Evolutionary conservation across 352 stramenopile species (phyloP), one percentile per base, ranked within the genome.

Genomic region (Globisporangium nodosum): DNA sequence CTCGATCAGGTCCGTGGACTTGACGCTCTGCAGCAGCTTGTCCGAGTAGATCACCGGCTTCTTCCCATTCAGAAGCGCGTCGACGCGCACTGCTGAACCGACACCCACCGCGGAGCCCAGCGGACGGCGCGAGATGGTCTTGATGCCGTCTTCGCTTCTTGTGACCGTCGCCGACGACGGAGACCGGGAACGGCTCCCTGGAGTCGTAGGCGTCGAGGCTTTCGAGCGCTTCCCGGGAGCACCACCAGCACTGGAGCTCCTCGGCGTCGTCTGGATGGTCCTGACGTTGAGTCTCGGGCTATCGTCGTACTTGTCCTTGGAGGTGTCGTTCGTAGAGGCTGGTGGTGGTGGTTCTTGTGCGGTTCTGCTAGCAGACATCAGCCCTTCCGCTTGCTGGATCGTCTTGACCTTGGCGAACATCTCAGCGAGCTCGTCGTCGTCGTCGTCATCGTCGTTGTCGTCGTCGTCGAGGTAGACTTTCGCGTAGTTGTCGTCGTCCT

Each of bases 341-440:
- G 47, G 18, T 15, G 53, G 42, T 31, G 50, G 54, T 27, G 40
- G 35, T 18, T 13, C 37, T 43, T 16, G 13, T 60, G n/a, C 21
- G 67, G 27, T 16, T 43, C 24, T 37, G 18, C 35, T 4, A 30
- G 20, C 63, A 5, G 49, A 47, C 24, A 70, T 62, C n/a, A 73
- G 59, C 1, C 65, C 68, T 52, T 87, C 71, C 1, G 63, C 56
- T 45, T 81, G 68, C 46, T 89, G 79, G 45, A 92, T 81, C 3
- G 60, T 87, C 48, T 87, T 65, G 9, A 88, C 76, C 59, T 89
- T 92, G 42, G 82, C 77, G 31, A 92, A 76, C 79, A 90, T 88
- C 21, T 76, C 75, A 8, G 80, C 76, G 4, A 90, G 67, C 46
- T 90, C 78, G 16, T 62, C 71, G n/a, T 75, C 77, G 31, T 85